Evolutionary conservation across 495 filamentous ascomycete genomes (phyloP).

Genomic region (Hypoxylon lenormandii): DNA sequence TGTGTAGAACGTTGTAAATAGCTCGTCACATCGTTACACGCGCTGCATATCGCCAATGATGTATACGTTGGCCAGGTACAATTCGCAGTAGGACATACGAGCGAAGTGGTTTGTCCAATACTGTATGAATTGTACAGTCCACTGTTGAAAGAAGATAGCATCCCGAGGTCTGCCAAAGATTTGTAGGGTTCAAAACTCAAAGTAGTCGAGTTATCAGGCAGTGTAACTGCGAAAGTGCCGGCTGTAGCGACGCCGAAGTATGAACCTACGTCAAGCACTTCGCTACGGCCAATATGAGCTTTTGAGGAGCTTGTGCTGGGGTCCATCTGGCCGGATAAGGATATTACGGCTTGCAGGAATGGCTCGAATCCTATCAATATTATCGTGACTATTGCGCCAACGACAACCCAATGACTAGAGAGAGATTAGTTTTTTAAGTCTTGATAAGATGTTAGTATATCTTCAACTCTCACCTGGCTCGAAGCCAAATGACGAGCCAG

Average conservation of each 20-base stretch:
- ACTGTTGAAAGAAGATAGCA: constrained; percentile 27
- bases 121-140: constrained; percentile 29
- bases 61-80: constrained; percentile 38
- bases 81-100: constrained; percentile 31
- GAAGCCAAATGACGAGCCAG: constrained; percentile 47
- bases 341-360: constrained; percentile 36
- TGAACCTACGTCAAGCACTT: constrained; percentile 25
- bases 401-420: constrained; percentile 32
- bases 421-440: not conserved
- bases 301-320: not conserved
- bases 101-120: constrained; percentile 12
- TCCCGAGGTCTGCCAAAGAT: constrained; percentile 21
- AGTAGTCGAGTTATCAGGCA: not conserved
- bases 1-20: not conserved
- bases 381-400: constrained; percentile 29
- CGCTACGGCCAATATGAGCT: constrained; percentile 18
- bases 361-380: constrained; percentile 36
- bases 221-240: not conserved
- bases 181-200: constrained; percentile 1
- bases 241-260: constrained; percentile 2
- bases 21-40: constrained; percentile 25
- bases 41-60: constrained; percentile 35
- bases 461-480: constrained; percentile 16
- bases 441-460: not conserved
- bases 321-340: constrained; percentile 22